Evolutionary conservation across 345 rosid genomes (phyloP).

Genomic region (Heritiera littoralis): DNA sequence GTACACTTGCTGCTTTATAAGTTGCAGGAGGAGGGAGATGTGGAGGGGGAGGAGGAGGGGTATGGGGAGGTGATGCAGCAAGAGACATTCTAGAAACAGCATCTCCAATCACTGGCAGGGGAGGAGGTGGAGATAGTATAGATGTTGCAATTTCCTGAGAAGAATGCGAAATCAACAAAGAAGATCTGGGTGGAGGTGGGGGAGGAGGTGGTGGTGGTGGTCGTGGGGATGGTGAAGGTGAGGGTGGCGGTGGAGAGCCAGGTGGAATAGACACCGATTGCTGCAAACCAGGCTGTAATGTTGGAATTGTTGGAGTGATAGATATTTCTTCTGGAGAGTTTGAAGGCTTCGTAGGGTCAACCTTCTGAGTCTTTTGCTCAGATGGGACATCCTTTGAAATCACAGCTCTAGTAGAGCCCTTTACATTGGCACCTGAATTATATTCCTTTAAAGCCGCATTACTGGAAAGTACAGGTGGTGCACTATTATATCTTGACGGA

Average conservation of each 20-base stretch:
- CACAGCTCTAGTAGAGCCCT: constrained; percentile 38
- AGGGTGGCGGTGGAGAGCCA: constrained; percentile 34
- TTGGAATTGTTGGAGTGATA: constrained; percentile 38
- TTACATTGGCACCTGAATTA: constrained; percentile 33
- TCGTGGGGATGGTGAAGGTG: constrained; percentile 26
- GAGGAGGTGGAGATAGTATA: constrained; percentile 34
- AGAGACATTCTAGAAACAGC: constrained; percentile 29
- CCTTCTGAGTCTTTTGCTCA: constrained; percentile 26
- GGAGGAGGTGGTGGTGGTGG: constrained; percentile 22
- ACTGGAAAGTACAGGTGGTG: constrained; percentile 66
- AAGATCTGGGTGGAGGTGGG: constrained; percentile 30
- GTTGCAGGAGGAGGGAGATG: constrained; percentile 36
- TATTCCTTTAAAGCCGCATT: constrained; percentile 56
- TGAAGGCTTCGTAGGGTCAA: constrained; percentile 31
- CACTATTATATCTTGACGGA: constrained; percentile 74
- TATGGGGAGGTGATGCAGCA: constrained; percentile 26
- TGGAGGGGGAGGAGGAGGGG: constrained; percentile 10
- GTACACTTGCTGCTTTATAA: constrained; percentile 31
- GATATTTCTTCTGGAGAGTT: constrained; percentile 40
- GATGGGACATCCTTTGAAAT: constrained; percentile 38
- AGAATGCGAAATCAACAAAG: constrained; percentile 30
- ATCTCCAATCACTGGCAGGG: constrained; percentile 30
- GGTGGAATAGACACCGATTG: constrained; percentile 36
- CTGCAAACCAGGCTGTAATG: constrained; percentile 35
- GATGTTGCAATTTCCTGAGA: constrained; percentile 30